phyloP scores from a whole-genome alignment of 2,329 filamentous ascomycete genomes.

The Microdochium nivale region DNA sequence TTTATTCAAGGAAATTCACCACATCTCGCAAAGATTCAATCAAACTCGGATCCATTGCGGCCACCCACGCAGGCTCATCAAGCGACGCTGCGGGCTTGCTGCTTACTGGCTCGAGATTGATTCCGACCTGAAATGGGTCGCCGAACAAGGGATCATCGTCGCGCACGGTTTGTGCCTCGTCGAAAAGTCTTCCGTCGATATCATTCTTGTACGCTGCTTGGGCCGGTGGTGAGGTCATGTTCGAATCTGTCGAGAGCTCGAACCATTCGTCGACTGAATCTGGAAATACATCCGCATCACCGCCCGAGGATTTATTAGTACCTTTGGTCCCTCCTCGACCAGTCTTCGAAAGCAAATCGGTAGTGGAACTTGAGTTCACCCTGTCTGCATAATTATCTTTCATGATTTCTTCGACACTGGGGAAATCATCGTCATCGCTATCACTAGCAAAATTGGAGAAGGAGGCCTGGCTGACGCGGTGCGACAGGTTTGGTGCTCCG shows the following conservation, averaged over 20 bases:
- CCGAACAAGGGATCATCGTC: background rate
- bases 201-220: no score
- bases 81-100: background rate
- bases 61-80: conserved; percentile 1
- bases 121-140: background rate
- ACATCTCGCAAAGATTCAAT: conserved; percentile 1
- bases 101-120: background rate
- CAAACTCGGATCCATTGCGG: background rate
- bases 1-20: conserved; percentile 1
- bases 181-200: no score
- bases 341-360: no score
- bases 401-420: background rate
- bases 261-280: no score
- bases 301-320: no score
- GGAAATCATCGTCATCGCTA: background rate
- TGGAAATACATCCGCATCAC: background rate
- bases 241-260: no score
- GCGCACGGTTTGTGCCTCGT: background rate
- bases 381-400: background rate
- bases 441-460: background rate
- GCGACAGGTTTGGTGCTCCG: no score
- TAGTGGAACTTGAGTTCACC: no score
- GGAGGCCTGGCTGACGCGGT: no score
- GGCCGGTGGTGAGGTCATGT: no score
- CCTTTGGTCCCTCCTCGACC: background rate